Percentiles rank a stretch among this genome's conserved stretches.
Conservation (phyloP, 495 filamentous ascomycete species). For the Lophiotrema nucula region DNA sequence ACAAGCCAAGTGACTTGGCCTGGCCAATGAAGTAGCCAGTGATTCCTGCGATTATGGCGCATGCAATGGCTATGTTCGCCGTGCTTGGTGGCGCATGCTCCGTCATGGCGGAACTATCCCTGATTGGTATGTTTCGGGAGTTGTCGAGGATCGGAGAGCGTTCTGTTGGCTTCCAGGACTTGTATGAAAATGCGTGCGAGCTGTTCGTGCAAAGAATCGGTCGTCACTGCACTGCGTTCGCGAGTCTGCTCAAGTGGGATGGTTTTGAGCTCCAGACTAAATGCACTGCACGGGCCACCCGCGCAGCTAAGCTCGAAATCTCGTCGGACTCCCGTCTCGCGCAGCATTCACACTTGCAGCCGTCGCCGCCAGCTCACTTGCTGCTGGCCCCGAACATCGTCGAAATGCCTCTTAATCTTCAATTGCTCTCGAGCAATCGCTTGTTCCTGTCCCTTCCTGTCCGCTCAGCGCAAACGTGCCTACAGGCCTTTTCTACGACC, state of each 20-base stretch:
- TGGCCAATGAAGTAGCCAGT: slow-evolving; percentile 47
- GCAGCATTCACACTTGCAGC: not conserved
- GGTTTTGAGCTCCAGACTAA: too few species aligned
- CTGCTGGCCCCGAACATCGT: too few species aligned
- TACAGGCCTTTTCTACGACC: slow-evolving; percentile 10
- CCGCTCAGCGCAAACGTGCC: not conserved
- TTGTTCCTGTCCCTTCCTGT: not conserved
- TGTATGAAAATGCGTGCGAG: too few species aligned
- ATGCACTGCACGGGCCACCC: slow-evolving; percentile 3
- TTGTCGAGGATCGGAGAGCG: too few species aligned
- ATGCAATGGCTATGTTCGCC: slow-evolving; percentile 40
- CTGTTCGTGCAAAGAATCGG: too few species aligned
- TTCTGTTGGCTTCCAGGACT: too few species aligned
- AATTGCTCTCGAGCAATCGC: slow-evolving; percentile 23
- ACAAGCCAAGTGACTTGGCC: slow-evolving; percentile 42
- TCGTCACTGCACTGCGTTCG: too few species aligned
- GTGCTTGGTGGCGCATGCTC: slow-evolving; percentile 22
- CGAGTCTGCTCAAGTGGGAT: too few species aligned
- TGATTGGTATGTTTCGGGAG: not conserved
- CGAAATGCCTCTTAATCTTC: not conserved
- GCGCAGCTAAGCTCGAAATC: slow-evolving; percentile 10
- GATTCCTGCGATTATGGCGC: slow-evolving; percentile 41
- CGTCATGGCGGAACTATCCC: slow-evolving; percentile 3
- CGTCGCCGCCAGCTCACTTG: not conserved
- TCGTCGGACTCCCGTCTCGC: not conserved